Percentiles rank a stretch among this genome's conserved stretches.
Evolutionary conservation across 345 rosid genomes (phyloP).

Genomic region (Anacardium occidentale): DNA sequence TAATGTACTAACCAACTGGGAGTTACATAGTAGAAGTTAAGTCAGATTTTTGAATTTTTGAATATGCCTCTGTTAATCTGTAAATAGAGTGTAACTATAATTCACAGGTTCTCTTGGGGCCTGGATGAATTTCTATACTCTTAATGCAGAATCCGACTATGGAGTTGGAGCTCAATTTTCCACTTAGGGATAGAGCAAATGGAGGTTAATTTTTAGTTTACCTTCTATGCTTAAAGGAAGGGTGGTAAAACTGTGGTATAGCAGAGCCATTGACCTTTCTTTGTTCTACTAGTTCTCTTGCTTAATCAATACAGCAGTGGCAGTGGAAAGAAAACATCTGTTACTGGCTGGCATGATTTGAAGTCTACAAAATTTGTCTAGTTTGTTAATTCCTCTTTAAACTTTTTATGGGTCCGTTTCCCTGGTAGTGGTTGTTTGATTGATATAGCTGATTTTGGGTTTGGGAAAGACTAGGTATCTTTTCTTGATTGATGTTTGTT

Average conservation of each 20-base stretch:
- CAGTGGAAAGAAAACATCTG: slow-evolving; percentile 30
- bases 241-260: slow-evolving; percentile 31
- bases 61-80: slow-evolving; percentile 61
- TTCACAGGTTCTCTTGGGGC: slow-evolving; percentile 38
- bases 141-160: slow-evolving; percentile 43
- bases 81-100: slow-evolving; percentile 54
- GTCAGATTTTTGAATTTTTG: slow-evolving; percentile 36
- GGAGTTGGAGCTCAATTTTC: slow-evolving; percentile 68
- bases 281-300: slow-evolving; percentile 24
- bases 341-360: slow-evolving; percentile 27
- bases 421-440: slow-evolving; percentile 27
- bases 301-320: slow-evolving; percentile 24
- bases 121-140: slow-evolving; percentile 45
- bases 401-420: slow-evolving; percentile 18
- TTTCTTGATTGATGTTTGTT: slow-evolving; percentile 11
- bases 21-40: slow-evolving; percentile 32
- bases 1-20: slow-evolving; percentile 41
- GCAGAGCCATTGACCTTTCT: slow-evolving; percentile 28
- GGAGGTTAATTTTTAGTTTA: slow-evolving; percentile 52
- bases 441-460: slow-evolving; percentile 23
- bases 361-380: slow-evolving; percentile 19
- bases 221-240: slow-evolving; percentile 38
- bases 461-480: slow-evolving; percentile 19
- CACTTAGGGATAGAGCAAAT: slow-evolving; percentile 56
- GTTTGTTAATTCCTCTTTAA: slow-evolving; percentile 27